These are phyloP conservation scores for Mycena crocata DNA, from an alignment of 768 basidiomycete genomes.

Conservation along the genomic window DNA sequence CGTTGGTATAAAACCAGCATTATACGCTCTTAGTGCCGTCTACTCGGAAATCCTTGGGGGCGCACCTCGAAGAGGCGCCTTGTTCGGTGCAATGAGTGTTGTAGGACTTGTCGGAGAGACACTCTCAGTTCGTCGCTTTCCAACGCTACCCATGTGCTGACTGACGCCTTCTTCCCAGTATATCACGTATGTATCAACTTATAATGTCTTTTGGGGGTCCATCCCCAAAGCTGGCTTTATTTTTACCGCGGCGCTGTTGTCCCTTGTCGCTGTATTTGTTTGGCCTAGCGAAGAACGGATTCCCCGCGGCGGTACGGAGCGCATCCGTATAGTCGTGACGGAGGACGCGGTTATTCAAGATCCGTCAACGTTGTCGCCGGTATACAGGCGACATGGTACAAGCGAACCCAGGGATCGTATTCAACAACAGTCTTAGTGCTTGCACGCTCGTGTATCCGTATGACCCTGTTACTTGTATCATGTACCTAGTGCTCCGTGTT, in stretches of 20 bases:
- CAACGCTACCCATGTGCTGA: too few relatives aligned
- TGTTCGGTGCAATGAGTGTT: slow-evolving; percentile 29
- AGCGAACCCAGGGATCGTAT: slow-evolving; percentile 1
- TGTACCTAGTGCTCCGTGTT: too few relatives aligned
- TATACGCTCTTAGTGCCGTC: slow-evolving; percentile 26
- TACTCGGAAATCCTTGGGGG: slow-evolving; percentile 15
- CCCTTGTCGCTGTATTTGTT: slow-evolving; percentile 22
- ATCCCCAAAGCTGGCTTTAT: slow-evolving; percentile 26
- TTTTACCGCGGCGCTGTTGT: slow-evolving; percentile 27
- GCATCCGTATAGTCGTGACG: slow-evolving; percentile 31
- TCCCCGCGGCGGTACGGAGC: slow-evolving; percentile 17
- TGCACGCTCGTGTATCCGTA: neutral
- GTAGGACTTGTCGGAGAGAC: slow-evolving; percentile 26
- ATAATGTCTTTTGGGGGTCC: slow-evolving; percentile 9
- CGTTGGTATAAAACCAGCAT: slow-evolving; percentile 26
- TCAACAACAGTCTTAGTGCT: too few relatives aligned
- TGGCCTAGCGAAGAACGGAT: slow-evolving; percentile 20
- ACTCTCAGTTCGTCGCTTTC: slow-evolving; percentile 18
- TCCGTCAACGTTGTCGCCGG: slow-evolving; percentile 20
- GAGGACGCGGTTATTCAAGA: slow-evolving; percentile 8
- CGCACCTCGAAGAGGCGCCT: slow-evolving; percentile 16
- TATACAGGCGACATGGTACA: slow-evolving; percentile 25
- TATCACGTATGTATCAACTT: slow-evolving; percentile 26
- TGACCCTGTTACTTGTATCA: neutral
- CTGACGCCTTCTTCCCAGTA: slow-evolving; percentile 16